Evolutionary conservation across 2,329 filamentous ascomycete genomes (phyloP).

Genomic region (Paecilomyces fulvus): DNA sequence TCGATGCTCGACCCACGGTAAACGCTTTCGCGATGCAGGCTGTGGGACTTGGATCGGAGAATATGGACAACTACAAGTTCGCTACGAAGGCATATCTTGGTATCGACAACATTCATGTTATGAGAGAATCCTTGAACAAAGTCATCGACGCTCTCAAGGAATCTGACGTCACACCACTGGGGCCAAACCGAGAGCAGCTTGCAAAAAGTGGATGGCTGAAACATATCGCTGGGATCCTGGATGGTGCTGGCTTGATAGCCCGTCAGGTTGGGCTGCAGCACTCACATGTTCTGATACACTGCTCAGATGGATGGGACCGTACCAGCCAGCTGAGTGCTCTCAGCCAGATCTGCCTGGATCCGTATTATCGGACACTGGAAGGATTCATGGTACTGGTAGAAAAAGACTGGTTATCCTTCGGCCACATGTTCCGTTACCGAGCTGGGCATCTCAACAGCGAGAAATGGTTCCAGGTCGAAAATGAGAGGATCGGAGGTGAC

Average conservation of each 20-base stretch:
- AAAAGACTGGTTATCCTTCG: slow-evolving; percentile 97
- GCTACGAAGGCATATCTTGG: slow-evolving; percentile 86
- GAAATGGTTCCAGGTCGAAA: slow-evolving; percentile 87
- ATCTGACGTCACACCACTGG: slow-evolving; percentile 73
- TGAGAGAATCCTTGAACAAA: slow-evolving; percentile 82
- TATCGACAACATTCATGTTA: slow-evolving; percentile 98
- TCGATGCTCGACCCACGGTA: slow-evolving; percentile 87
- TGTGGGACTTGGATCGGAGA: slow-evolving; percentile 86
- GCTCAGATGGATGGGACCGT: slow-evolving; percentile 96
- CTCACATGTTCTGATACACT: slow-evolving; percentile 93
- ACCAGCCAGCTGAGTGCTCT: slow-evolving; percentile 90
- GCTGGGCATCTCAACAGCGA: slow-evolving; percentile 81
- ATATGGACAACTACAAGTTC: slow-evolving; percentile 94
- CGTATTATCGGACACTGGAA: slow-evolving; percentile 87
- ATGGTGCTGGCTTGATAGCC: slow-evolving; percentile 76
- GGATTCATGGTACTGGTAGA: slow-evolving; percentile 92
- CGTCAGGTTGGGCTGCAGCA: slow-evolving; percentile 84
- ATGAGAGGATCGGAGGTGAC: slow-evolving; percentile 60
- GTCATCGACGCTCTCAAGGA: slow-evolving; percentile 88
- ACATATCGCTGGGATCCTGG: slow-evolving; percentile 75
- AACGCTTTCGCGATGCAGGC: slow-evolving; percentile 95
- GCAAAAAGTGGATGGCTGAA: slow-evolving; percentile 83
- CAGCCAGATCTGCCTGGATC: slow-evolving; percentile 87
- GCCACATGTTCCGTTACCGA: slow-evolving; percentile 94
- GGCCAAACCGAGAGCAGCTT: slow-evolving; percentile 72